Evolutionary conservation across 495 filamentous ascomycete genomes (phyloP).

Genomic region (Wilcoxina mikolae): DNA sequence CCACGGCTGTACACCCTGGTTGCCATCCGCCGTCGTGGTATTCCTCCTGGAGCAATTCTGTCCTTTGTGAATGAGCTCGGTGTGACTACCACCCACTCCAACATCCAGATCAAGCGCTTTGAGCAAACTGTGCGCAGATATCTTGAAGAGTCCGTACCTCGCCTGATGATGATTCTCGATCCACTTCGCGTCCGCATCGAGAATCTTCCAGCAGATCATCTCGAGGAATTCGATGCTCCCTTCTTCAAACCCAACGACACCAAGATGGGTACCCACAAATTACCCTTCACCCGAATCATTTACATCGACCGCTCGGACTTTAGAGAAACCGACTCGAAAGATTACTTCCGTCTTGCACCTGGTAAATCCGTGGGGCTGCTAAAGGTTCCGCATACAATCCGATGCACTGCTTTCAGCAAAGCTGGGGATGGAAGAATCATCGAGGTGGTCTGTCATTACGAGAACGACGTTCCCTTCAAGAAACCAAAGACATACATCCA

Average conservation of each 20-base stretch:
- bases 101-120: slow-evolving; percentile 60
- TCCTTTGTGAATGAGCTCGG: slow-evolving; percentile 80
- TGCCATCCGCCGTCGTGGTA: slow-evolving; percentile 61
- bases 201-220: slow-evolving; percentile 52
- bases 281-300: slow-evolving; percentile 70
- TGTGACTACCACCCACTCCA: slow-evolving; percentile 58
- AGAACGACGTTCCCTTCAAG: slow-evolving; percentile 45
- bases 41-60: slow-evolving; percentile 75
- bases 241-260: slow-evolving; percentile 69
- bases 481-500: slow-evolving; percentile 87
- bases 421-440: slow-evolving; percentile 55
- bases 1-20: slow-evolving; percentile 83
- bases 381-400: slow-evolving; percentile 70
- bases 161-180: slow-evolving; percentile 66
- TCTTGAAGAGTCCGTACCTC: slow-evolving; percentile 68
- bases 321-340: slow-evolving; percentile 63
- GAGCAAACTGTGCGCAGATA: slow-evolving; percentile 67
- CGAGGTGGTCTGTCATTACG: slow-evolving; percentile 45
- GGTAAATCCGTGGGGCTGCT: slow-evolving; percentile 80
- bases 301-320: slow-evolving; percentile 94
- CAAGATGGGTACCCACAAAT: slow-evolving; percentile 40
- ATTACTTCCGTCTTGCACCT: slow-evolving; percentile 88
- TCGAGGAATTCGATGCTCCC: slow-evolving; percentile 47
- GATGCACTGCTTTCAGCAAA: slow-evolving; percentile 58
- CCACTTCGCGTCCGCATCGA: slow-evolving; percentile 58